phyloP scores from a whole-genome alignment of 306 rosid genomes.

The Pyrus pyrifolia region DNA sequence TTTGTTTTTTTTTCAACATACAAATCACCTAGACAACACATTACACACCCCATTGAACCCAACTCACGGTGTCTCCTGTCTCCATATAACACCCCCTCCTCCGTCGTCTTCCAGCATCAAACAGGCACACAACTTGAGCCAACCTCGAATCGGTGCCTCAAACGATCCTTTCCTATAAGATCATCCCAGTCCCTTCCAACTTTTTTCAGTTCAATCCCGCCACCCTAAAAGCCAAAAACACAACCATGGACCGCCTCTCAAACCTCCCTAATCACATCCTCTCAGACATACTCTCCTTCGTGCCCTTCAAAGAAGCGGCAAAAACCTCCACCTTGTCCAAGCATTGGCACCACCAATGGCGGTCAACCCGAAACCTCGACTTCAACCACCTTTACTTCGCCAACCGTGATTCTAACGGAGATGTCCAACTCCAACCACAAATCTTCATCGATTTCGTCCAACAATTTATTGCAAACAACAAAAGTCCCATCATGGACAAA shows the following conservation, averaged over 20 bases:
- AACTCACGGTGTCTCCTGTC: neutral
- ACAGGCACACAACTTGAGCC: neutral
- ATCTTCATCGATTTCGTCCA: neutral
- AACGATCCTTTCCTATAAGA: neutral
- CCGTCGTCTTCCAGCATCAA: neutral
- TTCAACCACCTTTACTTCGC: neutral
- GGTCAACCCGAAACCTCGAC: neutral
- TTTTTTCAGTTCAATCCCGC: neutral
- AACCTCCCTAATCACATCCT: neutral
- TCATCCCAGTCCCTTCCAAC: neutral
- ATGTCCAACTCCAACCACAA: neutral
- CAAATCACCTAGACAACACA: neutral
- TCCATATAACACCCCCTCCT: neutral
- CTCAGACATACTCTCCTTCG: neutral
- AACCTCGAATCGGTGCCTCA: neutral
- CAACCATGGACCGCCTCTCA: neutral
- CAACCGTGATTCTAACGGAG: neutral
- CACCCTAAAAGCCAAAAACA: neutral
- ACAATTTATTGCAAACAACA: slow-evolving; percentile 2
- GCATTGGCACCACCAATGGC: neutral
- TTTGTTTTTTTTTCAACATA: neutral
- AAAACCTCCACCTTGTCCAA: neutral
- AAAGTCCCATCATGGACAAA: neutral
- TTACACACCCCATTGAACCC: neutral
- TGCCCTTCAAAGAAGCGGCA: neutral